phyloP scores from a whole-genome alignment of 495 filamentous ascomycete species.

The Talaromyces adpressus region DNA sequence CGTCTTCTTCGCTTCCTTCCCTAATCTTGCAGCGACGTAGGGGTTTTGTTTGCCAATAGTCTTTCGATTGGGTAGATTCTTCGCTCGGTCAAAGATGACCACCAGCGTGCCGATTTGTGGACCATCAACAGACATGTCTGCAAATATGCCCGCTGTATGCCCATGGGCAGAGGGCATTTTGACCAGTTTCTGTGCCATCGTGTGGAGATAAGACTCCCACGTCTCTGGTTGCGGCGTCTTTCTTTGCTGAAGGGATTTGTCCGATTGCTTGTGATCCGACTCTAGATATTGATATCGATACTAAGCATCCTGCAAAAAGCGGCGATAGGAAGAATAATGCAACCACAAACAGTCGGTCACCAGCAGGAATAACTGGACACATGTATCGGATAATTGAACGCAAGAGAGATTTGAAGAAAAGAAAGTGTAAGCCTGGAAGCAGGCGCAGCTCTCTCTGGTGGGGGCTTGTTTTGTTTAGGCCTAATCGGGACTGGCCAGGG shows the following conservation, averaged over 20 bases:
- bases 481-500: slow-evolving; percentile 7
- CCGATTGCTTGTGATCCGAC: neutral
- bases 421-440: neutral
- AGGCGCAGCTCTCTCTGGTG: neutral
- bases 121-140: slow-evolving; percentile 92
- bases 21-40: slow-evolving; percentile 87
- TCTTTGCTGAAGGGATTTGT: neutral
- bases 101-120: slow-evolving; percentile 92
- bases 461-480: slow-evolving; percentile 12
- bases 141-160: slow-evolving; percentile 91
- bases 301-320: neutral
- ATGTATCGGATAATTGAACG: neutral
- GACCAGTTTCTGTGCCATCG: slow-evolving; percentile 27
- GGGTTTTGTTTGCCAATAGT: slow-evolving; percentile 98
- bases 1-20: slow-evolving; percentile 97
- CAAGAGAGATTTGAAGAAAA: neutral
- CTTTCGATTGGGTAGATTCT: slow-evolving; percentile 93
- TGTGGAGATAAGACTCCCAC: neutral
- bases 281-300: neutral
- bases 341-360: neutral
- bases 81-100: slow-evolving; percentile 82
- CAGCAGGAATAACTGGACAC: neutral
- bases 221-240: neutral
- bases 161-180: slow-evolving; percentile 27
- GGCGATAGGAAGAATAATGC: neutral